Evolutionary conservation across 2,329 filamentous ascomycete genomes (phyloP), one percentile per base, ranked within the genome.

Genomic region (Pseudopyrenochaeta lycopersici): DNA sequence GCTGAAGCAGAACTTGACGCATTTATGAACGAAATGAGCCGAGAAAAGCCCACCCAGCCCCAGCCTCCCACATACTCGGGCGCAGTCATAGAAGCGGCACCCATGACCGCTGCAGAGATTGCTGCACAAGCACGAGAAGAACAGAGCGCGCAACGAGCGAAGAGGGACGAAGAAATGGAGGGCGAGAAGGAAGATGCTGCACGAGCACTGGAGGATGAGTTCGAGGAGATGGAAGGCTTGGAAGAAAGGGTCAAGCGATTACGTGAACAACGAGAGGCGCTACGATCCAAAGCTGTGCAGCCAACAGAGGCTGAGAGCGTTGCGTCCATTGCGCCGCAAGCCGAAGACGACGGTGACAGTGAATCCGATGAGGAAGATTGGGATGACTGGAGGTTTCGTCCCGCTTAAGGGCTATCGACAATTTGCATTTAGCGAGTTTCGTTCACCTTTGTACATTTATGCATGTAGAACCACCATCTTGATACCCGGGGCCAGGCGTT

Each of bases 11-110:
- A 79, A 29, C 77, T 91, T 2, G 88, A 96, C 71, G 92, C 69
- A 14, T 74, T 75, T 48, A 41, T 75, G 54, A 56, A 54, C 33
- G 77, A 78, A 35, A 77, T 91, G 7, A 87, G 93, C 70, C 91
- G 96, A 68, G 86, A 88, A 48, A 95, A 90, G 90, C 47, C 62
- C 9, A 89, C 90, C 1, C 90, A 91, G 7, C 96, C 96, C 70
- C 89, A 97, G 72, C 90, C 90, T 2, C 87, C 96, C 49, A 43
- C 64, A 12, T 68, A 73, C 12, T 63, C 72, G 0, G 69, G 67
- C 36, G 77, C 78, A 5, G 77, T 78, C 7, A 80, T 82, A 42
- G 76, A 78, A 46, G 73, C 79, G 5, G 77, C 78, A 7, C 77
- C 80, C 11, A 76, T 81, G 75, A 75, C 78, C 1, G 78, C 77